Evolutionary conservation across 257 asterid genomes (phyloP), one percentile per base, ranked within the genome.

Genomic region (Solanum peruvianum): DNA sequence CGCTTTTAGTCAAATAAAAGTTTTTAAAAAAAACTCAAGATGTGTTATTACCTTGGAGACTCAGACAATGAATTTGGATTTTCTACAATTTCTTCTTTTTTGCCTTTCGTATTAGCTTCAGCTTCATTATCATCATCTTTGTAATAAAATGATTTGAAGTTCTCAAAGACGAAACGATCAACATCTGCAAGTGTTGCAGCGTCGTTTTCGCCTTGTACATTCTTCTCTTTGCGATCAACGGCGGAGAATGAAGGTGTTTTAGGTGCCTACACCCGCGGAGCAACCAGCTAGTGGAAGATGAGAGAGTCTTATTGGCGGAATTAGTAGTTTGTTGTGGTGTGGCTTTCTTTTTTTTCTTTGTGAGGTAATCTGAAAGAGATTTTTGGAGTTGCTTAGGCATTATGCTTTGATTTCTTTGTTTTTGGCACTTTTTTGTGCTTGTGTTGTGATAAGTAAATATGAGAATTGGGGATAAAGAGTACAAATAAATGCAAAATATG

Each of bases 371-470:
- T 35, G 91, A 94, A 35, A 95, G 87, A 21, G 94, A 91, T 88
- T 93, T 94, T 85, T 92, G 94, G 44, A 94, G 88, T 83, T 92
- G 93, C 71, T 91, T 92, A 6, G 94, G 87, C 98, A 95, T 94
- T 44, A 2, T 27, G 16, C 23, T 71, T 41, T 41, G 31, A 2
- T 52, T 52, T 18, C 62, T 52, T 9, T 52, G 62, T 52, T 52
- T 52, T 52, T 52, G 23, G 64, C n/a, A 56, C 11, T 56, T 56
- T 56, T 20, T n/a, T 56, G 25, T 56, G 64, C 64, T 20, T 56
- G 64, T 56, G 64, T 56, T 56, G 64, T 56, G 64, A 56, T 56
- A 18, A 18, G 64, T 56, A 56, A 56, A 1, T 56, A 56, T 56
- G 25, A 56, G 64, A 20, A 56, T 56, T 56, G 64, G 64, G 64